Conservation (phyloP, 345 rosid species). For the Litchi chinensis region DNA sequence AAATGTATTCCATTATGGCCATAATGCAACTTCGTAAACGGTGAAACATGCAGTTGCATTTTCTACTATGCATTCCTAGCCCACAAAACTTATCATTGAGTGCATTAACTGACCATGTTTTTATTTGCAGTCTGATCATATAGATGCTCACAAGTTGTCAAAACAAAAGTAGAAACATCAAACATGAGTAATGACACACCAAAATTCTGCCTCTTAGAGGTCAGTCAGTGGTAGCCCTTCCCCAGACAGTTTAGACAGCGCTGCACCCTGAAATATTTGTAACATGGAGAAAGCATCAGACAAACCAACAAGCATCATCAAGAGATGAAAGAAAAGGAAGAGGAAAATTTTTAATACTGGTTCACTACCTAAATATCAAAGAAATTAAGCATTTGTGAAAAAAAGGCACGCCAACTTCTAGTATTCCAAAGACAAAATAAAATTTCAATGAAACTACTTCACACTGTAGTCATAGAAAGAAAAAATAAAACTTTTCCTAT, state of each 20-base stretch:
- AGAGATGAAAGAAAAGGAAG: neutral
- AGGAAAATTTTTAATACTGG: neutral
- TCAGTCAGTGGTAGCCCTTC: slow-evolving; percentile 50
- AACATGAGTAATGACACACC: neutral
- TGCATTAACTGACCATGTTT: neutral
- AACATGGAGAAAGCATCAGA: neutral
- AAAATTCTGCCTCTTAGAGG: neutral
- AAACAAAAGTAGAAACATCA: neutral
- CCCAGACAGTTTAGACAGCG: slow-evolving; percentile 82
- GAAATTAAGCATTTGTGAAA: neutral
- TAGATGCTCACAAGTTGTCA: neutral
- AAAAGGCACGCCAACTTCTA: neutral
- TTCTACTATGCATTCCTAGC: neutral
- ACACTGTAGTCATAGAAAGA: neutral
- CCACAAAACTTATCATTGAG: neutral
- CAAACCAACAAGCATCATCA: neutral
- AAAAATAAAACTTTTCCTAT: no score
- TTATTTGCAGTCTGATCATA: neutral
- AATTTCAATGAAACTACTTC: neutral
- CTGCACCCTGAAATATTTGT: slow-evolving; percentile 61
- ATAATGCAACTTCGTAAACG: neutral
- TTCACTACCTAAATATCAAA: neutral
- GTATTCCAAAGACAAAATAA: neutral
- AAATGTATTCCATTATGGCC: neutral
- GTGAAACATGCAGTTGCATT: neutral